Evolutionary conservation across 116 monocot species (phyloP).

Genomic region (Cymodocea nodosa): DNA sequence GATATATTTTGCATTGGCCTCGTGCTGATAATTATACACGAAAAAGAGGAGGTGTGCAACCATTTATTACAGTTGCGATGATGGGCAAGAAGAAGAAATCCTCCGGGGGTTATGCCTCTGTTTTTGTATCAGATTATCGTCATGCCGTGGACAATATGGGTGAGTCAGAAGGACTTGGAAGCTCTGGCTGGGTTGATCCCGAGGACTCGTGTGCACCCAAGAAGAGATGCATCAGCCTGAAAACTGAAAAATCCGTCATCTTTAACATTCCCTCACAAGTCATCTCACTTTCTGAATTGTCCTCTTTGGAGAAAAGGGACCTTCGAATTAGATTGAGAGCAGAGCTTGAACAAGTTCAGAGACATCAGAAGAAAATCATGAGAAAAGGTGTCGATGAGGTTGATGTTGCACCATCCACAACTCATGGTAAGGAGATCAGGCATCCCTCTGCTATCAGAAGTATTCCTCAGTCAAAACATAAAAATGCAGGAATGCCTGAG

Average conservation of each 20-base stretch:
- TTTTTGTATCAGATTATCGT: constrained; percentile 54
- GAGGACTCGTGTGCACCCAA: constrained; percentile 61
- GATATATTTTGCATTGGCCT: too few relatives aligned
- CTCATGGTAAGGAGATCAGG: constrained; percentile 16
- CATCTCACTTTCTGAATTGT: constrained; percentile 42
- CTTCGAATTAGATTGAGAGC: constrained; percentile 21
- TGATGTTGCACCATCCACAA: constrained; percentile 21
- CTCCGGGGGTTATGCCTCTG: constrained; percentile 39
- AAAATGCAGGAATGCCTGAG: constrained; percentile 28
- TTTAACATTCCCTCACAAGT: constrained; percentile 38
- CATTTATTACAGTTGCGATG: constrained; percentile 12
- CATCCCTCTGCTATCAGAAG: constrained; percentile 8
- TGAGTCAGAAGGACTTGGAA: constrained; percentile 34
- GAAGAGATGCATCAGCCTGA: constrained; percentile 59
- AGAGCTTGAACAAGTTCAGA: constrained; percentile 48
- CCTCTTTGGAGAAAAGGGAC: constrained; percentile 31
- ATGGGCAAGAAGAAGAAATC: constrained; percentile 67
- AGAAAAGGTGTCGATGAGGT: constrained; percentile 16
- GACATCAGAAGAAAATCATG: constrained; percentile 40
- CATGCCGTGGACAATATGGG: constrained; percentile 62
- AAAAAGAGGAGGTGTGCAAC: too few relatives aligned
- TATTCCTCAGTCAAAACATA: constrained; percentile 22
- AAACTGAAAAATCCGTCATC: constrained; percentile 17
- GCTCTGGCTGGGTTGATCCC: constrained; percentile 16
- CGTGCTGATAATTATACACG: too few relatives aligned